Percentiles rank a stretch among this genome's conserved stretches.
These are phyloP conservation scores for Colletotrichum salicis DNA, from an alignment of 2,329 filamentous ascomycete genomes.

Conservation along the genomic window DNA sequence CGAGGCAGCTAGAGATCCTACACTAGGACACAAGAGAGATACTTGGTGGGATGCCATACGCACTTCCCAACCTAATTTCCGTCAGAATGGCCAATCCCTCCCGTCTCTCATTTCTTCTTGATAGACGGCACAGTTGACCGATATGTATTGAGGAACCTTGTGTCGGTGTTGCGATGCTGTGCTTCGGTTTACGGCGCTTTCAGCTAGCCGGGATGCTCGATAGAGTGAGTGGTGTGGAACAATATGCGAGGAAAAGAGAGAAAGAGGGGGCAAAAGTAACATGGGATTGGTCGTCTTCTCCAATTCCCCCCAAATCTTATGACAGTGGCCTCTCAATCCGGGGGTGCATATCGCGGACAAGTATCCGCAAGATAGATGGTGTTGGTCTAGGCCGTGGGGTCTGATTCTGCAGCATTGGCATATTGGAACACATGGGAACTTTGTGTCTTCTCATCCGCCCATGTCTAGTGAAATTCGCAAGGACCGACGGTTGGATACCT, in stretches of 20 bases:
- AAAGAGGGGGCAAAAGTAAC: background rate
- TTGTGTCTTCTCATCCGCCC: background rate
- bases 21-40: background rate
- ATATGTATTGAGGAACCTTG: constrained; percentile 5
- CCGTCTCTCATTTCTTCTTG: background rate
- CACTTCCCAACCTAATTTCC: constrained; percentile 17
- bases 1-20: background rate
- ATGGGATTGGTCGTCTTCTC: constrained; percentile 20
- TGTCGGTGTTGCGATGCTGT: constrained; percentile 18
- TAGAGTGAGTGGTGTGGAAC: background rate
- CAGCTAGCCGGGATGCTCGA: background rate
- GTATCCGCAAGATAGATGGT: background rate
- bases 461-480: background rate
- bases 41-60: constrained; percentile 9
- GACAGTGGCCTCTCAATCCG: constrained; percentile 11
- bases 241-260: background rate
- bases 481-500: background rate
- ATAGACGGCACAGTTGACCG: background rate
- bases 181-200: background rate
- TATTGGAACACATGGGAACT: background rate
- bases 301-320: background rate
- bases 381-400: constrained; percentile 11
- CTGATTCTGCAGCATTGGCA: background rate
- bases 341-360: background rate
- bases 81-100: background rate